phyloP scores from a whole-genome alignment of 176 grass and related monocot genomes.

The Aegilops tauschii region DNA sequence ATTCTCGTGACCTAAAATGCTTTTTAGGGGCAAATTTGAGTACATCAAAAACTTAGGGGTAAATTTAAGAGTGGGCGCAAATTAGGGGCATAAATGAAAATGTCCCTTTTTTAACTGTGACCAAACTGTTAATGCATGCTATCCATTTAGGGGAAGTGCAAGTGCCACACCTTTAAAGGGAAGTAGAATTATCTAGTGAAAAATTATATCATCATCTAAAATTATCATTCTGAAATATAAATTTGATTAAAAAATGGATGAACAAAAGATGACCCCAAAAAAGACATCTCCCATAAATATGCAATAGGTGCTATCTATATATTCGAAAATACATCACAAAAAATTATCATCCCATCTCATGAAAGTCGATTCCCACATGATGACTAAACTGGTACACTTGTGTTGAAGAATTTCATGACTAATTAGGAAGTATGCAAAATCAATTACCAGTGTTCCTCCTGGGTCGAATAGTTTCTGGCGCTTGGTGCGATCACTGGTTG shows the following conservation, averaged over 20 bases:
- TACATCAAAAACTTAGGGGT: too few relatives aligned
- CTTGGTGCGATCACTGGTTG: background rate
- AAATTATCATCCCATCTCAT: background rate
- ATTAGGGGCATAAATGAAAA: too few relatives aligned
- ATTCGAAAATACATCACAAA: background rate
- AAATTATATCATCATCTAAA: background rate
- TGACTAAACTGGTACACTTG: background rate
- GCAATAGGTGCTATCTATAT: background rate
- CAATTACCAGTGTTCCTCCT: constrained; percentile 18
- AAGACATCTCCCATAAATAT: background rate
- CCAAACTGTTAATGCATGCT: background rate
- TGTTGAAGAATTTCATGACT: background rate
- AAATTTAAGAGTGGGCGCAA: too few relatives aligned
- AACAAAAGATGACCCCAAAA: background rate
- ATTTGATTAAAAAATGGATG: background rate
- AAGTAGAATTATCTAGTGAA: background rate
- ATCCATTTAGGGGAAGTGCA: background rate
- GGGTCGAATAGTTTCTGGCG: background rate
- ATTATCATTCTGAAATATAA: background rate
- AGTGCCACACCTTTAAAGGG: background rate
- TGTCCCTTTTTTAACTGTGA: background rate
- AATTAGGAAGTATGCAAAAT: background rate
- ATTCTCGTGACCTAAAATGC: background rate
- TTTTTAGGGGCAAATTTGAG: background rate
- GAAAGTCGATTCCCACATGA: background rate